A percentile compares a stretch with the other conserved stretches of the same genome.
Conservation (phyloP, 2,329 filamentous ascomycete genomes). For the Colletotrichum sp. region DNA sequence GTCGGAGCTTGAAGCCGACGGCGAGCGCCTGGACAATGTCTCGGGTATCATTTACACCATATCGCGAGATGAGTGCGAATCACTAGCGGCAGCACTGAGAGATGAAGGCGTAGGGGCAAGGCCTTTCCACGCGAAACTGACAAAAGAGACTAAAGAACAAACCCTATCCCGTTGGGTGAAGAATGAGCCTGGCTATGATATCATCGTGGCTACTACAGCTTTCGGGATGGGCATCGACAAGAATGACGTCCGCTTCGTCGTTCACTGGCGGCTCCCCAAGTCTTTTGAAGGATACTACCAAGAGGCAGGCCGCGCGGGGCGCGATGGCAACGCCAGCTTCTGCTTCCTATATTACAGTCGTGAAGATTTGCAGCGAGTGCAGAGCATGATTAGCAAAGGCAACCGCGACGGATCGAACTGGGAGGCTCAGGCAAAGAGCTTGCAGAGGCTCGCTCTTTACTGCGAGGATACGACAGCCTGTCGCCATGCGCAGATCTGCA, state of each 20-base stretch:
- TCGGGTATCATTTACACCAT: slow-evolving; percentile 83
- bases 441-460: slow-evolving; percentile 75
- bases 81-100: slow-evolving; percentile 68
- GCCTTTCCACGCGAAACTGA: slow-evolving; percentile 74
- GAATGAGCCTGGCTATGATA: slow-evolving; percentile 79
- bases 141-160: slow-evolving; percentile 72
- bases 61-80: slow-evolving; percentile 77
- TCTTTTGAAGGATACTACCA: slow-evolving; percentile 97
- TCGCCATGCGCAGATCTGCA: slow-evolving; percentile 75
- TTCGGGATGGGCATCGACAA: slow-evolving; percentile 99
- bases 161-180: slow-evolving; percentile 75
- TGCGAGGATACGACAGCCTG: slow-evolving; percentile 80
- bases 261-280: slow-evolving; percentile 93
- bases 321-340: slow-evolving; percentile 85
- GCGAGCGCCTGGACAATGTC: slow-evolving; percentile 67
- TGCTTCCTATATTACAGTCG: slow-evolving; percentile 92
- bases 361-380: slow-evolving; percentile 81
- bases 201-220: slow-evolving; percentile 93
- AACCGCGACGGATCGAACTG: slow-evolving; percentile 44
- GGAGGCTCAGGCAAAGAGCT: slow-evolving; percentile 63
- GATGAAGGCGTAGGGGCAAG: slow-evolving; percentile 75
- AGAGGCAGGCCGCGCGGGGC: slow-evolving; percentile 88
- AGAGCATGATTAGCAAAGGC: slow-evolving; percentile 58
- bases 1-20: slow-evolving; percentile 58
- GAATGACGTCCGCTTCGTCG: slow-evolving; percentile 90